A percentile compares a stretch with the other conserved stretches of the same genome.
phyloP scores from a whole-genome alignment of 176 grass and related monocot genomes.

The Phoenix dactylifera region DNA sequence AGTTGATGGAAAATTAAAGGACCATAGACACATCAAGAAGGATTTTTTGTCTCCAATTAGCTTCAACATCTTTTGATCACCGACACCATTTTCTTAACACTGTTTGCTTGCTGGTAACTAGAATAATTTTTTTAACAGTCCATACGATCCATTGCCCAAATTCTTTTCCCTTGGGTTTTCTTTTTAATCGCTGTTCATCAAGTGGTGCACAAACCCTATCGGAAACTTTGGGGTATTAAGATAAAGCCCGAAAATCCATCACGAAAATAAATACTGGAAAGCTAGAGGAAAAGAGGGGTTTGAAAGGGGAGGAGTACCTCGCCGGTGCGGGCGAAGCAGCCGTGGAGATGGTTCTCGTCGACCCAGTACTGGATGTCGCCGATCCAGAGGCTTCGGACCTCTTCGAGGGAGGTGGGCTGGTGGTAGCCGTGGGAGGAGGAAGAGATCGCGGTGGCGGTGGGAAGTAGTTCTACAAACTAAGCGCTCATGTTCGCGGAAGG shows the following conservation, averaged over 20 bases:
- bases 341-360: slow-evolving; percentile 92
- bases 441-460: neutral
- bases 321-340: slow-evolving; percentile 78
- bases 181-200: neutral
- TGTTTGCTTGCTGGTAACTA: too few species aligned
- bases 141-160: too few species aligned
- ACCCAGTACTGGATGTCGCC: slow-evolving; percentile 98
- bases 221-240: neutral
- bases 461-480: too few species aligned
- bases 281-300: neutral
- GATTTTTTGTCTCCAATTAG: too few species aligned
- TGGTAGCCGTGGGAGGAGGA: slow-evolving; percentile 47
- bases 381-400: slow-evolving; percentile 98
- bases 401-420: slow-evolving; percentile 81
- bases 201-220: neutral
- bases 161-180: too few species aligned
- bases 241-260: neutral
- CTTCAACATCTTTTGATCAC: too few species aligned
- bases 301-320: slow-evolving; percentile 37
- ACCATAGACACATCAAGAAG: too few species aligned
- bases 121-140: too few species aligned
- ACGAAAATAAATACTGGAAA: neutral
- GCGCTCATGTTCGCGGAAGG: too few species aligned
- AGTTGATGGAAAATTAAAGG: too few species aligned
- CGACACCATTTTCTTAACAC: too few species aligned